A percentile compares a stretch with the other conserved stretches of the same genome.
Evolutionary conservation across 2,329 filamentous ascomycete genomes (phyloP).

Genomic region (Lecanicillium sp.): DNA sequence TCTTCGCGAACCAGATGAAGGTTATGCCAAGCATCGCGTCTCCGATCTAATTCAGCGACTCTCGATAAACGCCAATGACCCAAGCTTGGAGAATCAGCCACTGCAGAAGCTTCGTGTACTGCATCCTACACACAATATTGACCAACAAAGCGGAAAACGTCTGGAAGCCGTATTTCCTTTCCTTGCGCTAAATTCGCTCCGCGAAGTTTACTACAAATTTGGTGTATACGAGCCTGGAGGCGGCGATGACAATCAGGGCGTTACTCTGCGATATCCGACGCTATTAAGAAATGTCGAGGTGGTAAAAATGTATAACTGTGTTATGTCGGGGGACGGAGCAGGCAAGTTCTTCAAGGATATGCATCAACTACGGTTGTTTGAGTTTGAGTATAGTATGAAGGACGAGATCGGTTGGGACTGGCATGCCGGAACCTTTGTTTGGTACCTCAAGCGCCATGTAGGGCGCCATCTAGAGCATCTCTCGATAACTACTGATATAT

Average conservation of each 20-base stretch:
- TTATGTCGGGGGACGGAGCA: no score
- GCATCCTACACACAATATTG: background rate
- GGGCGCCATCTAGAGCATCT: no score
- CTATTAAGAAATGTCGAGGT: no score
- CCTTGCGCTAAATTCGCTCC: constrained; percentile 2
- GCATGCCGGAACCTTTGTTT: background rate
- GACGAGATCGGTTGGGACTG: no score
- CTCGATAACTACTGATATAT: no score
- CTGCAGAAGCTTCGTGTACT: background rate
- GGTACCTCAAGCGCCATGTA: background rate
- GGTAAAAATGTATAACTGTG: no score
- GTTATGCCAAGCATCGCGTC: no score
- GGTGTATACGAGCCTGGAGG: background rate
- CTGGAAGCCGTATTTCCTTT: constrained; percentile 3
- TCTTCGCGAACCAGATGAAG: no score
- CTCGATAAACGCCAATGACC: background rate
- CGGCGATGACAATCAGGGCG: no score
- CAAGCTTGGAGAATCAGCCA: background rate
- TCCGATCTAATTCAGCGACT: background rate
- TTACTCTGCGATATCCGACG: background rate
- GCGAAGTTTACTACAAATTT: background rate
- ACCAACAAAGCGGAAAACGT: background rate
- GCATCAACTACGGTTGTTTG: no score
- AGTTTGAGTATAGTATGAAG: no score
- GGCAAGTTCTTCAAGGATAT: no score